Evolutionary conservation across 306 rosid species (phyloP).

Genomic region (Fagus sylvatica): DNA sequence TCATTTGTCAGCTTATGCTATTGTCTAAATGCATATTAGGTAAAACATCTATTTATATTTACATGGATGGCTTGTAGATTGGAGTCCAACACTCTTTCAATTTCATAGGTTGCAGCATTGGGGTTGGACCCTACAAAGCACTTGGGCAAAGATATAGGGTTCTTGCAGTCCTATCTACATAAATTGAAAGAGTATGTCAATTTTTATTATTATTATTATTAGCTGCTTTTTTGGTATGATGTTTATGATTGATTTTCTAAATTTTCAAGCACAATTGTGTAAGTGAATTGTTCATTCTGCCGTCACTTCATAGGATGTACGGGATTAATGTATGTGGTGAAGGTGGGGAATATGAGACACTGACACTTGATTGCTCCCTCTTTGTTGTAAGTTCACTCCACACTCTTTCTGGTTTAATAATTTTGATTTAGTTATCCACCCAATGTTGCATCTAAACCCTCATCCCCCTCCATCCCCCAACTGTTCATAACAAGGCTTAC

Average conservation of each 20-base stretch:
- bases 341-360: constrained; percentile 97
- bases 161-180: constrained; percentile 70
- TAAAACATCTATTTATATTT: constrained; percentile 18
- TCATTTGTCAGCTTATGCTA: constrained; percentile 20
- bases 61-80: constrained; percentile 22
- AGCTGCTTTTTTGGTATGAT: neutral
- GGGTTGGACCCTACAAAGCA: constrained; percentile 92
- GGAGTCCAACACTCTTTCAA: constrained; percentile 29
- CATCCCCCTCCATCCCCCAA: neutral
- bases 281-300: neutral
- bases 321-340: constrained; percentile 96
- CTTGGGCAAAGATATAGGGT: constrained; percentile 84
- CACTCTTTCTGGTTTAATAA: constrained; percentile 2
- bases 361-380: constrained; percentile 95
- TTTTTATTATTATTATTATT: neutral
- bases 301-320: constrained; percentile 54
- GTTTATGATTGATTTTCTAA: constrained; percentile 1
- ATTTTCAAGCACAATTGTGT: constrained; percentile 2
- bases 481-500: neutral
- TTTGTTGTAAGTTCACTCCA: constrained; percentile 60
- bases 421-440: constrained; percentile 3
- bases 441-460: constrained; percentile 13
- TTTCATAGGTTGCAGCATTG: constrained; percentile 89
- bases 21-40: constrained; percentile 4
- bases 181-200: constrained; percentile 77